phyloP scores from a whole-genome alignment of 352 stramenopile species.

The Pythium graminicola region DNA sequence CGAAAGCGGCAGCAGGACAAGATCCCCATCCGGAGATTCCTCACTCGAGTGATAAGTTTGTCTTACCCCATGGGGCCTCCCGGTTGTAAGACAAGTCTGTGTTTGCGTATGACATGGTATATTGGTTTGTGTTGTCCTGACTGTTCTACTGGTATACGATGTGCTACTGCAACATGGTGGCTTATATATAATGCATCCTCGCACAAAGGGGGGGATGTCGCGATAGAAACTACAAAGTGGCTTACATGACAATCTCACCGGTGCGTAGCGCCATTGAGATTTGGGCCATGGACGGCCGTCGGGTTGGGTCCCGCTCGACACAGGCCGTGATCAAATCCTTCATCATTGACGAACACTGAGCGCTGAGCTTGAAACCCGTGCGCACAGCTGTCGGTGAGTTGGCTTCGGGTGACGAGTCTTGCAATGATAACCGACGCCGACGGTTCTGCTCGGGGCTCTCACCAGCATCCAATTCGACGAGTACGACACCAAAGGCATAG shows the following conservation, averaged over 20 bases:
- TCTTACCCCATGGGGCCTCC: conserved; percentile 4
- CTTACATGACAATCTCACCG: conserved; percentile 47
- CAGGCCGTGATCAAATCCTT: conserved; percentile 60
- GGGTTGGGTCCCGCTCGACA: conserved; percentile 42
- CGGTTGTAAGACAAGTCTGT: conserved; percentile 10
- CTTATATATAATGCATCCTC: no score
- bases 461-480: conserved; percentile 70
- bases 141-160: not conserved
- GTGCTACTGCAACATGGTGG: no score
- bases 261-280: conserved; percentile 56
- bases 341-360: conserved; percentile 53
- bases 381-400: conserved; percentile 35
- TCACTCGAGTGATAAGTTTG: not conserved
- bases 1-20: conserved; percentile 18
- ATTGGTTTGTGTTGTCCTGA: not conserved
- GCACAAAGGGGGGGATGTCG: no score
- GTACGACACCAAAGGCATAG: conserved; percentile 69
- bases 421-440: conserved; percentile 33
- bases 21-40: not conserved
- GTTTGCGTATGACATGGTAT: not conserved
- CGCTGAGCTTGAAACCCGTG: conserved; percentile 49
- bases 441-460: conserved; percentile 63
- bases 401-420: conserved; percentile 17
- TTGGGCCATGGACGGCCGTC: conserved; percentile 54
- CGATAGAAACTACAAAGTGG: not conserved